A percentile compares a stretch with the other conserved stretches of the same genome.
Evolutionary conservation across 768 basidiomycete genomes (phyloP).

Genomic region (Boletus speciosus): DNA sequence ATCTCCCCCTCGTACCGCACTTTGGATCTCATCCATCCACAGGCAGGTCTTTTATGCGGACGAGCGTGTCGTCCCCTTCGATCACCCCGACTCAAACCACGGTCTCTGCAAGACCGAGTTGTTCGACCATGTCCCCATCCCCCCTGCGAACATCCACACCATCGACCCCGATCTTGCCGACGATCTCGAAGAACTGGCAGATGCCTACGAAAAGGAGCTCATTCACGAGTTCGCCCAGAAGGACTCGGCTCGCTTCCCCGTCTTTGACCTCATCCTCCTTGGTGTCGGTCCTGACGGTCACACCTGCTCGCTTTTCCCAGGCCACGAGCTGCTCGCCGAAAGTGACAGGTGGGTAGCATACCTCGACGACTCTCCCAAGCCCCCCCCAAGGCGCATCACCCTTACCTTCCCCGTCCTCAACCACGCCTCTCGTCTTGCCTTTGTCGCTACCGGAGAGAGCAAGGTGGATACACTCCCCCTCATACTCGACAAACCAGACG

Average conservation of each 20-base stretch:
- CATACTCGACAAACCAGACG: slow-evolving; percentile 79
- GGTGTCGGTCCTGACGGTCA: slow-evolving; percentile 99
- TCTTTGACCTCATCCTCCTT: slow-evolving; percentile 95
- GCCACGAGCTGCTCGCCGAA: slow-evolving; percentile 80
- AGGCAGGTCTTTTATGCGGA: slow-evolving; percentile 99
- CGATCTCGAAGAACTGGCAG: slow-evolving; percentile 77
- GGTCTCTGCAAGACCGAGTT: slow-evolving; percentile 65
- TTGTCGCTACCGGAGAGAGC: slow-evolving; percentile 79
- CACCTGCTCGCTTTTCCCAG: slow-evolving; percentile 96
- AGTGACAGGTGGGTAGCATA: slow-evolving; percentile 93
- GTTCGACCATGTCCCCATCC: slow-evolving; percentile 82
- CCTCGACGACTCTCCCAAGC: slow-evolving; percentile 92
- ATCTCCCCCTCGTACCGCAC: background rate
- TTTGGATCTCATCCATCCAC: slow-evolving; percentile 2
- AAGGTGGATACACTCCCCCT: slow-evolving; percentile 73
- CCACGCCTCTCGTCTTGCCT: slow-evolving; percentile 82
- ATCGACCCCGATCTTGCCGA: slow-evolving; percentile 67
- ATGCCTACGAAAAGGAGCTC: slow-evolving; percentile 79
- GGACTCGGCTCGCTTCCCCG: slow-evolving; percentile 92
- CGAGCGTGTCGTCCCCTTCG: slow-evolving; percentile 91
- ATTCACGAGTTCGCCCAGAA: slow-evolving; percentile 89
- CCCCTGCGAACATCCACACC: slow-evolving; percentile 71
- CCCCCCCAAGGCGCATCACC: slow-evolving; percentile 85
- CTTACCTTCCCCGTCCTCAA: slow-evolving; percentile 90
- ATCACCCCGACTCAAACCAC: slow-evolving; percentile 93